phyloP scores from a whole-genome alignment of 345 rosid genomes.

The Lagerstroemia speciosa region DNA sequence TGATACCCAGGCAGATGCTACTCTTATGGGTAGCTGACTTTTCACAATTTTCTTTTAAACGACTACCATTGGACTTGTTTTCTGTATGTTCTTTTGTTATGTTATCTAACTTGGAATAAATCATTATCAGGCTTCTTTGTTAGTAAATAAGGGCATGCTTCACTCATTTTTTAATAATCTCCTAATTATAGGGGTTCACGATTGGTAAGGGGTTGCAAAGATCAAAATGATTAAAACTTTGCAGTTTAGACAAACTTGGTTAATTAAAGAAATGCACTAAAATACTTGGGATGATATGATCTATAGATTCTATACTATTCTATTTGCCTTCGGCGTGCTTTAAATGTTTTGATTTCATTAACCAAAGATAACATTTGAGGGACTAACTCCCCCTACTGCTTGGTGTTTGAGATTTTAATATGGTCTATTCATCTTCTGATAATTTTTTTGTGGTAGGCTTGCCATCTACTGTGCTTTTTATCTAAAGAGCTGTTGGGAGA shows the following conservation, averaged over 20 bases:
- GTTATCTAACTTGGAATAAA: background rate
- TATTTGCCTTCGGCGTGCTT: background rate
- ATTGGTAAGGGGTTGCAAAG: background rate
- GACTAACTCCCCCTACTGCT: background rate
- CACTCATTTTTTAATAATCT: background rate
- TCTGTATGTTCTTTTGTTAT: background rate
- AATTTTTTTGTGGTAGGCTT: slow-evolving; percentile 40
- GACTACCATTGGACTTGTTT: background rate
- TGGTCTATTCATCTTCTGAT: background rate
- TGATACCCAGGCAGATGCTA: background rate
- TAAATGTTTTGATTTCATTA: background rate
- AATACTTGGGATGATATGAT: background rate
- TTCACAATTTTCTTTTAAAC: background rate
- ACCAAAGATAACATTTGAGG: background rate
- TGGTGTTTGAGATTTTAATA: background rate
- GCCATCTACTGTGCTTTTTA: slow-evolving; percentile 85
- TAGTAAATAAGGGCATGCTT: background rate
- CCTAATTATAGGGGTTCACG: background rate
- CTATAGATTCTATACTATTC: background rate
- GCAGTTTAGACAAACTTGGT: background rate
- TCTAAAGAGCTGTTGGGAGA: slow-evolving; percentile 97
- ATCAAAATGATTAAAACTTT: background rate
- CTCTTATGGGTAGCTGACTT: background rate
- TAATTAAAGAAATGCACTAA: background rate
- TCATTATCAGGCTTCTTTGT: background rate